Evolutionary conservation across 164 flowering plant genomes (phyloP).

Genomic region (Paratinospora sagittata): DNA sequence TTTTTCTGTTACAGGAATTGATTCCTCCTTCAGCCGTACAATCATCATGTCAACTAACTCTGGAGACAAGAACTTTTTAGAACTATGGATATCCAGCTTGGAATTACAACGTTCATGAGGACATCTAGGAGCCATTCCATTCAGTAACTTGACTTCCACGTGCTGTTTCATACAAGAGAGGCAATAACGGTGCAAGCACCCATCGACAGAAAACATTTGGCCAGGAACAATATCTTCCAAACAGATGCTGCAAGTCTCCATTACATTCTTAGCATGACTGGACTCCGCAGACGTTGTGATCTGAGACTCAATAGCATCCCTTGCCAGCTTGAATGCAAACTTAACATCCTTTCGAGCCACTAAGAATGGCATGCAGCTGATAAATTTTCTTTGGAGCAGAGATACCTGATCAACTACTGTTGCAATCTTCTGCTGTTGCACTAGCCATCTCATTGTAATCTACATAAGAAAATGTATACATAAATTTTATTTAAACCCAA

Average conservation of each 20-base stretch:
- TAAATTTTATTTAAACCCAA: not conserved
- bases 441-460: not conserved
- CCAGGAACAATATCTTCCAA: not conserved
- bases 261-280: not conserved
- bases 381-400: not conserved
- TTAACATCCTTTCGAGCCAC: not conserved
- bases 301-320: slow-evolving; percentile 2
- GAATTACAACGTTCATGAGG: not conserved
- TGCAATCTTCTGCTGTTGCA: not conserved
- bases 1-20: not conserved
- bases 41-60: slow-evolving; percentile 2
- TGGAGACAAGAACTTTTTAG: slow-evolving; percentile 3
- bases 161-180: slow-evolving; percentile 2
- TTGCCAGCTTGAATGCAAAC: slow-evolving; percentile 5
- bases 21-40: not conserved
- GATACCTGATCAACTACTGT: not conserved
- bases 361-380: not conserved
- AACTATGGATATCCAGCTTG: not conserved
- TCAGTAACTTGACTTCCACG: not conserved
- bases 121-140: not conserved
- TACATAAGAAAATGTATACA: not conserved
- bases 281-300: not conserved
- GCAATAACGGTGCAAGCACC: slow-evolving; percentile 1
- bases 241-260: not conserved
- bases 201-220: slow-evolving; percentile 1